These are phyloP conservation scores for Ramaria sp. DNA, from an alignment of 768 basidiomycete species.

Conservation along the genomic window DNA sequence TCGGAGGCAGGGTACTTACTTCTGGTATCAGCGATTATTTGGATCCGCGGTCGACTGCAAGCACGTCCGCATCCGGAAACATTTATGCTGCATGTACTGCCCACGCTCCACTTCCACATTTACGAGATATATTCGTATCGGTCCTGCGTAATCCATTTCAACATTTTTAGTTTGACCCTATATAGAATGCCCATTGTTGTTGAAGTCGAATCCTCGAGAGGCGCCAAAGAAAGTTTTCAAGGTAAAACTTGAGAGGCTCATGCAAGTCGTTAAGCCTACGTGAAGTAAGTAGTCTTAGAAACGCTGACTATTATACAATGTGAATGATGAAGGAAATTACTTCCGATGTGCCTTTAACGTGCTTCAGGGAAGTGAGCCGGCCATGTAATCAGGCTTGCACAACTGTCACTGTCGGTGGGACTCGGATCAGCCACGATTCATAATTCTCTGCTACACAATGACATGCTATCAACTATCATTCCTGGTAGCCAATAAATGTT, in stretches of 20 bases:
- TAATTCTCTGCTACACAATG: no score
- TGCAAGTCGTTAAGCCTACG: not conserved
- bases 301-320: no score
- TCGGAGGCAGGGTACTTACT: slow-evolving; percentile 13
- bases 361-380: no score
- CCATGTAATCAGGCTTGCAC: no score
- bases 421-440: no score
- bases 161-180: not conserved
- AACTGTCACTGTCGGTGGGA: no score
- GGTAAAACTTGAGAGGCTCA: not conserved
- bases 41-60: slow-evolving; percentile 11
- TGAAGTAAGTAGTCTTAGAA: no score
- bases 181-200: not conserved
- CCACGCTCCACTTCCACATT: slow-evolving; percentile 11
- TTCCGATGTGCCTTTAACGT: no score
- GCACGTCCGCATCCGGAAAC: slow-evolving; percentile 8
- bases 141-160: not conserved
- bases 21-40: not conserved
- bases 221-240: not conserved
- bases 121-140: not conserved
- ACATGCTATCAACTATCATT: no score
- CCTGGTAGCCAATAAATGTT: no score
- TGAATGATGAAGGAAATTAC: no score
- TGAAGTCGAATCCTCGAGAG: not conserved
- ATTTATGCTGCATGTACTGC: slow-evolving; percentile 15